A percentile compares a stretch with the other conserved stretches of the same genome.
These are phyloP conservation scores for Amanita thiersii DNA, from an alignment of 768 basidiomycete species.

Conservation along the genomic window DNA sequence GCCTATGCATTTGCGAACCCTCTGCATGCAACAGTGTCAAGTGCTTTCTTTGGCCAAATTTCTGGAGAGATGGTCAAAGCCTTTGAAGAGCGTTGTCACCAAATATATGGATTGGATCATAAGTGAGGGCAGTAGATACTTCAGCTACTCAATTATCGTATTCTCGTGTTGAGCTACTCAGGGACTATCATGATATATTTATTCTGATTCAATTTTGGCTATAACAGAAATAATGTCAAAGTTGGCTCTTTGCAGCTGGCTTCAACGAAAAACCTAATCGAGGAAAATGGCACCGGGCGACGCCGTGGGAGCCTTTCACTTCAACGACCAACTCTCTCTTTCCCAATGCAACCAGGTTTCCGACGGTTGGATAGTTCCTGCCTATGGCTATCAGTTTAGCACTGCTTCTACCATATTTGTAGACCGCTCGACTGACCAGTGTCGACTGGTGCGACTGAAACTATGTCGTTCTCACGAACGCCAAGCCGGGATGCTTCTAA, in stretches of 20 bases:
- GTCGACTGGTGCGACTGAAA: constrained; percentile 39
- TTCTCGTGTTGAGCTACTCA: no score
- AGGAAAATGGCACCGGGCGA: constrained; percentile 47
- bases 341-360: constrained; percentile 42
- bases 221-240: constrained; percentile 8
- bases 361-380: constrained; percentile 33
- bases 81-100: constrained; percentile 78
- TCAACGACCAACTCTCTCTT: constrained; percentile 42
- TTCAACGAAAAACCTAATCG: constrained; percentile 29
- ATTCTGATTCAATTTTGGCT: no score
- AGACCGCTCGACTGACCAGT: constrained; percentile 25
- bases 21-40: constrained; percentile 74
- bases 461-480: constrained; percentile 26
- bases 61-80: constrained; percentile 86
- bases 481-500: constrained; percentile 34
- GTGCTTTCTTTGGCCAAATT: constrained; percentile 80
- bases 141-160: neutral
- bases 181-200: neutral
- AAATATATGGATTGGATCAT: constrained; percentile 53
- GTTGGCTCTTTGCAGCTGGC: constrained; percentile 7
- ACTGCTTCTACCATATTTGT: no score
- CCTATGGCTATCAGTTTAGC: constrained; percentile 18
- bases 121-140: no score
- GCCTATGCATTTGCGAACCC: constrained; percentile 85
- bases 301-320: constrained; percentile 28